Evolutionary conservation across 768 basidiomycete genomes (phyloP).

Genomic region (Roridomyces roridus): DNA sequence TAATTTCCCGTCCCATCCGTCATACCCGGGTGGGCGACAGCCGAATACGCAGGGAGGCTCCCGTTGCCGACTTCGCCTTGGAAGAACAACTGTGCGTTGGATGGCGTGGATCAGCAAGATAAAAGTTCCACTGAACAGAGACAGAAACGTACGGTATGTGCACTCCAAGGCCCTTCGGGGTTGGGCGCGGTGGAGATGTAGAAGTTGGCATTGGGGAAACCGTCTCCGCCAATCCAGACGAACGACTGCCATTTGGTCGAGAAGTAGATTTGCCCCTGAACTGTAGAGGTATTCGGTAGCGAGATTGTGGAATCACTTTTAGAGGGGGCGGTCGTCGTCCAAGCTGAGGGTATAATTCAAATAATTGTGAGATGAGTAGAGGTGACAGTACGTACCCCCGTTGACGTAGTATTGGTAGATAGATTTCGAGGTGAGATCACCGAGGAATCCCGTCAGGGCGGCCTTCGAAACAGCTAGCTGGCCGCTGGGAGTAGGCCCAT

Average conservation of each 20-base stretch:
- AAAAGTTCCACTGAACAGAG: no score
- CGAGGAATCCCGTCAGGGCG: conserved; percentile 15
- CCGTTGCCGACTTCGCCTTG: conserved; percentile 10
- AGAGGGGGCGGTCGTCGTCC: conserved; percentile 9
- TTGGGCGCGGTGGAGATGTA: conserved; percentile 17
- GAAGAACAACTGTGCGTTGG: conserved; percentile 19
- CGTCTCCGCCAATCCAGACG: conserved; percentile 23
- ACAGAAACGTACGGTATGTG: not conserved
- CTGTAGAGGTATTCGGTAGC: conserved; percentile 20
- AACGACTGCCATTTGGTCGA: conserved; percentile 5
- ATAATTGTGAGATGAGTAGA: no score
- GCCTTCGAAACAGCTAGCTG: conserved; percentile 6
- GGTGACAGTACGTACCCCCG: conserved; percentile 18
- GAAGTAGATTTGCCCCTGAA: not conserved
- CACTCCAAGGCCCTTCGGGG: conserved; percentile 21
- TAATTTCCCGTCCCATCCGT: conserved; percentile 24
- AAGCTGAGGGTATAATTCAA: no score
- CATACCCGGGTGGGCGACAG: conserved; percentile 15
- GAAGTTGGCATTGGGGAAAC: conserved; percentile 20
- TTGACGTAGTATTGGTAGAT: conserved; percentile 24
- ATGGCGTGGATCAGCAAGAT: no score
- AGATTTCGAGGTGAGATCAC: conserved; percentile 1
- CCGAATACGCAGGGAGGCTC: conserved; percentile 18
- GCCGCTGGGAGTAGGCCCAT: conserved; percentile 9
- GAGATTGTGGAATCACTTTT: not conserved